A percentile compares a stretch with the other conserved stretches of the same genome.
Conservation (phyloP, 2,329 filamentous ascomycete species). For the Botrytis deweyae region DNA sequence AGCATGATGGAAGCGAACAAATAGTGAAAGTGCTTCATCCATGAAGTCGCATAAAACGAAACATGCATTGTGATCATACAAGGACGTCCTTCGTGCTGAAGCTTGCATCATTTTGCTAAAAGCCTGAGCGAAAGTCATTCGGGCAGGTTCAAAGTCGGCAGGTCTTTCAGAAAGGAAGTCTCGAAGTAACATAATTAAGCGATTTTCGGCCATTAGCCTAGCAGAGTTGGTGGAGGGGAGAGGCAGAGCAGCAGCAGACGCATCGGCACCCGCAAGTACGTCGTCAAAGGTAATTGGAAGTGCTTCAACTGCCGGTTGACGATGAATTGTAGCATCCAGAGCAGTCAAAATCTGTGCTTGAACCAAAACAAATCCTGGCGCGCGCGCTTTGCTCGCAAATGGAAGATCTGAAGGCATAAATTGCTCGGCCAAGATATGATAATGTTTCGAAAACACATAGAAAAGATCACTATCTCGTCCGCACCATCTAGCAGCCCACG, state of each 20-base stretch:
- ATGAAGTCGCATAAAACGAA: conserved; percentile 73
- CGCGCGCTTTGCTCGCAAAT: conserved; percentile 56
- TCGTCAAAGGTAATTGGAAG: conserved; percentile 65
- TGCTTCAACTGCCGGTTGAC: conserved; percentile 50
- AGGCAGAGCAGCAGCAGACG: conserved; percentile 54
- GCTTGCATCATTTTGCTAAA: conserved; percentile 63
- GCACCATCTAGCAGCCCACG: conserved; percentile 69
- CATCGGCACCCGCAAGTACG: conserved; percentile 59
- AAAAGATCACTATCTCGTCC: conserved; percentile 74
- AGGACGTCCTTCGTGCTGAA: conserved; percentile 59
- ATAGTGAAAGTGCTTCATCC: conserved; percentile 64
- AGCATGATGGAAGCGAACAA: conserved; percentile 58
- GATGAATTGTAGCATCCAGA: conserved; percentile 66
- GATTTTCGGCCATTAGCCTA: conserved; percentile 68
- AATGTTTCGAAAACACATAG: conserved; percentile 71
- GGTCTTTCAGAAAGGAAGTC: conserved; percentile 65
- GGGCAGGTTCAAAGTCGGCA: conserved; percentile 51
- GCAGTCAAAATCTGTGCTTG: conserved; percentile 67
- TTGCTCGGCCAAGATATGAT: conserved; percentile 64
- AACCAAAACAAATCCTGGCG: conserved; percentile 60
- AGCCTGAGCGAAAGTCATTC: conserved; percentile 60
- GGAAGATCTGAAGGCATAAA: conserved; percentile 52
- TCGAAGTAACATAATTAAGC: conserved; percentile 66
- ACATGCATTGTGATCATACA: conserved; percentile 69
- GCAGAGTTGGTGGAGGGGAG: conserved; percentile 59